A percentile compares a stretch with the other conserved stretches of the same genome.
phyloP scores from a whole-genome alignment of 345 rosid species.

The Rhodamnia rubescens region DNA sequence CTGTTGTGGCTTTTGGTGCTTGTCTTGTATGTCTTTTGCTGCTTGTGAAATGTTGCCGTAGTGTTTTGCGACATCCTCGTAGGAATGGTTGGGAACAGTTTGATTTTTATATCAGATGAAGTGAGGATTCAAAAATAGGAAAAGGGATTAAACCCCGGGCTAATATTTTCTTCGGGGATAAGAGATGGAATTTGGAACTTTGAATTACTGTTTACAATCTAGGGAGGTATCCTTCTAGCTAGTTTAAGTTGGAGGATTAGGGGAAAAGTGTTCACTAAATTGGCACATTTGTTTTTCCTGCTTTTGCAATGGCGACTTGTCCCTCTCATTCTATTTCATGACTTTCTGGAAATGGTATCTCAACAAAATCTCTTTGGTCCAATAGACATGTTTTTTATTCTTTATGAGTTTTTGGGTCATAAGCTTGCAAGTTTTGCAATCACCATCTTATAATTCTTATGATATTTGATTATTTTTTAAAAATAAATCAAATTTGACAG shows the following conservation, averaged over 20 bases:
- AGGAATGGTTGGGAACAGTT: neutral
- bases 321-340: neutral
- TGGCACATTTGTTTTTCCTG: neutral
- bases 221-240: neutral
- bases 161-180: neutral
- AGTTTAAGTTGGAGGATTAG: neutral
- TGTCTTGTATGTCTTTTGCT: neutral
- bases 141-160: neutral
- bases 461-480: neutral
- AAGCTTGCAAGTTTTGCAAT: neutral
- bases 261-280: neutral
- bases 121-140: neutral
- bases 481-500: neutral
- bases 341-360: neutral
- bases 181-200: neutral
- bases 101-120: neutral
- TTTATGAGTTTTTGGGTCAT: neutral
- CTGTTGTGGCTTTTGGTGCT: neutral
- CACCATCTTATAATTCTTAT: neutral
- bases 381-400: neutral
- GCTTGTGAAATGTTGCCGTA: neutral
- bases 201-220: neutral
- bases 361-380: neutral
- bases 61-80: neutral
- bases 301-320: neutral